Evolutionary conservation across 345 rosid genomes (phyloP).

Genomic region (Euclidium syriacum): DNA sequence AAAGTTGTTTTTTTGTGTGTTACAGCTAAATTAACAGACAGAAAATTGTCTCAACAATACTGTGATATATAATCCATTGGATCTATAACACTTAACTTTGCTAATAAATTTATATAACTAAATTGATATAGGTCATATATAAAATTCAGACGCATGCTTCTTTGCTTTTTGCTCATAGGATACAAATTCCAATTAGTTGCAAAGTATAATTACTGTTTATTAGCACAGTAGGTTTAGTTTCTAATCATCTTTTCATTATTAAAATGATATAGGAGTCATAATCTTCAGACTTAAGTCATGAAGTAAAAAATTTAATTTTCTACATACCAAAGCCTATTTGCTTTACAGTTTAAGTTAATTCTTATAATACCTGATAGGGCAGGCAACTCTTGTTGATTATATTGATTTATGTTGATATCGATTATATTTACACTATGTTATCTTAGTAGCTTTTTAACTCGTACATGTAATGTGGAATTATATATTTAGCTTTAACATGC

Average conservation of each 20-base stretch:
- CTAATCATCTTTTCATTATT: neutral
- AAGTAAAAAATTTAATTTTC: neutral
- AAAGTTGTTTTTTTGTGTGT: no score
- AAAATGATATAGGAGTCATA: neutral
- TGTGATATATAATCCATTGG: no score
- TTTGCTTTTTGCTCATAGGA: slow-evolving; percentile 20
- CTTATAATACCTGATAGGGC: neutral
- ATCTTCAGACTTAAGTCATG: neutral
- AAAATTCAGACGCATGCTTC: slow-evolving; percentile 28
- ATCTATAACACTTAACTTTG: no score
- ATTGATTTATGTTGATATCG: no score
- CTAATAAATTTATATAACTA: neutral
- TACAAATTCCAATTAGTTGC: slow-evolving; percentile 22
- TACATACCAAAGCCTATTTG: neutral
- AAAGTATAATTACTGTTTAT: slow-evolving; percentile 5
- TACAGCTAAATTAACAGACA: no score
- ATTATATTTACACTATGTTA: neutral
- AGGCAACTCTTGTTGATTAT: neutral
- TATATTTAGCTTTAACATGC: neutral
- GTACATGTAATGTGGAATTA: neutral
- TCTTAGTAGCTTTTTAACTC: neutral
- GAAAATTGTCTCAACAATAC: no score
- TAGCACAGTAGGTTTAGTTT: neutral
- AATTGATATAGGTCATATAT: neutral
- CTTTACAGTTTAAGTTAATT: neutral